Evolutionary conservation across 164 flowering plant species (phyloP).

Genomic region (Vitis riparia): DNA sequence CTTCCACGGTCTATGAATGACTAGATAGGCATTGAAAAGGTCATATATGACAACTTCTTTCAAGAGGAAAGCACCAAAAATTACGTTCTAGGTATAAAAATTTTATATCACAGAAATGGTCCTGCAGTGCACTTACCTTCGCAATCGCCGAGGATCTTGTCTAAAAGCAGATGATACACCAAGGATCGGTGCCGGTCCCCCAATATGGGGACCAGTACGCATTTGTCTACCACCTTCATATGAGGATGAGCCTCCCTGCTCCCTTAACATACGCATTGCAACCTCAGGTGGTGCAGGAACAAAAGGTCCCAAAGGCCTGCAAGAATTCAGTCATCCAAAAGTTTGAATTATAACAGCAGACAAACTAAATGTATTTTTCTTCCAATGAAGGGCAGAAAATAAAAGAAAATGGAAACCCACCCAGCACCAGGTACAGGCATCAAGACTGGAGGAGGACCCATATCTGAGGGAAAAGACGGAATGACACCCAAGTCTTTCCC

Average conservation of each 20-base stretch:
- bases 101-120: neutral
- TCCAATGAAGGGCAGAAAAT: too few relatives aligned
- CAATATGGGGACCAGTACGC: constrained; percentile 49
- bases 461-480: constrained; percentile 77
- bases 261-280: constrained; percentile 93
- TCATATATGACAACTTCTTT: too few relatives aligned
- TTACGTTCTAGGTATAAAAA: too few relatives aligned
- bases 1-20: too few relatives aligned
- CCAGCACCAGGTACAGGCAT: constrained; percentile 99
- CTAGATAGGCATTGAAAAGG: too few relatives aligned
- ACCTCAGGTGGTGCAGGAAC: constrained; percentile 99
- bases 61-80: too few relatives aligned
- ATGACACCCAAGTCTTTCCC: constrained; percentile 72
- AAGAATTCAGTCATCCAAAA: neutral
- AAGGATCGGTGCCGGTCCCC: constrained; percentile 74
- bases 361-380: too few relatives aligned
- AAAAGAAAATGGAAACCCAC: constrained; percentile 39
- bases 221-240: constrained; percentile 78
- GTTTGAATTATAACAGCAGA: too few relatives aligned
- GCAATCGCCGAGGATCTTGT: constrained; percentile 89
- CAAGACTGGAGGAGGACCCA: constrained; percentile 85
- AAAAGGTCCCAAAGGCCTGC: constrained; percentile 98
- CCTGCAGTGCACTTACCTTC: constrained; percentile 51
- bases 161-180: constrained; percentile 63
- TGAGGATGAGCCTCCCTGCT: constrained; percentile 84